These are phyloP conservation scores for Prosopis cineraria DNA, from an alignment of 306 rosid species.

Conservation along the genomic window DNA sequence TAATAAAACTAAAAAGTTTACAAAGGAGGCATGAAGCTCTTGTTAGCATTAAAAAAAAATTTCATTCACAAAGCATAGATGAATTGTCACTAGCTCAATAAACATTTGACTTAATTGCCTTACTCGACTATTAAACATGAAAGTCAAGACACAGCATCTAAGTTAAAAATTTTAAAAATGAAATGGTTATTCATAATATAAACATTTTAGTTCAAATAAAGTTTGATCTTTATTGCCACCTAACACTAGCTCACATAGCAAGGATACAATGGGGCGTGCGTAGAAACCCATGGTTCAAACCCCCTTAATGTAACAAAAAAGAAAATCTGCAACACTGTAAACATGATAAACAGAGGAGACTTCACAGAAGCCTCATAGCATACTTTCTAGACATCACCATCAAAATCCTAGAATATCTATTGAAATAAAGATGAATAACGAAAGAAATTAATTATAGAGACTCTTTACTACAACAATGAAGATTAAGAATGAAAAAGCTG, in stretches of 20 bases:
- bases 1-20: background rate
- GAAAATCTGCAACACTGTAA: background rate
- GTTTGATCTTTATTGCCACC: background rate
- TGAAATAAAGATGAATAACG: background rate
- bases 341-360: background rate
- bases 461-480: background rate
- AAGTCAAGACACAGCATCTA: background rate
- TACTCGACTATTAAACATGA: background rate
- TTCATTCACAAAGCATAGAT: conserved; percentile 26
- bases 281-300: background rate
- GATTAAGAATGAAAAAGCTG: background rate
- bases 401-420: background rate
- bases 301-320: background rate
- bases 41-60: background rate
- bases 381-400: conserved; percentile 5
- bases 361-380: background rate
- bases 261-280: background rate
- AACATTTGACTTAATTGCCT: background rate
- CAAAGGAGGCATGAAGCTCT: background rate
- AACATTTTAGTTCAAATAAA: background rate
- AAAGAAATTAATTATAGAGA: background rate
- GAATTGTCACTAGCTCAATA: background rate
- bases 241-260: background rate
- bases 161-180: background rate
- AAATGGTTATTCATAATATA: background rate